Evolutionary conservation across 1,284 basidiomycete species (phyloP).

Genomic region (Coriolopsis trogii): DNA sequence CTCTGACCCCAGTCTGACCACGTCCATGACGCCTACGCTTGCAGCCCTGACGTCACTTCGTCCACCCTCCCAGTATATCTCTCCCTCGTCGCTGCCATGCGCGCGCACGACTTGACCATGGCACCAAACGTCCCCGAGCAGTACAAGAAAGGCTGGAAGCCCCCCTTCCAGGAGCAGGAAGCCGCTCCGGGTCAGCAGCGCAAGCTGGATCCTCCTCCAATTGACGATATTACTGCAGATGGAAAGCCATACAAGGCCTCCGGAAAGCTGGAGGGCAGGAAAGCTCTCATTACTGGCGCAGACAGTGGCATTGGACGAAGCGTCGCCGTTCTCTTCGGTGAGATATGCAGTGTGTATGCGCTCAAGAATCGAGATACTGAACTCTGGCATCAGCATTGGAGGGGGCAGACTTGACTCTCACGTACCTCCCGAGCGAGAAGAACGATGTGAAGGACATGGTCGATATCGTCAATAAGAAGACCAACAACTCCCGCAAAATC

Average conservation of each 20-base stretch:
- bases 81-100: background rate
- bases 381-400: slow-evolving; percentile 47
- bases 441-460: slow-evolving; percentile 46
- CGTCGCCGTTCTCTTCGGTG: slow-evolving; percentile 41
- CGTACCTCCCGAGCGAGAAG: slow-evolving; percentile 51
- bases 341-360: background rate
- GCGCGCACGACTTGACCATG: slow-evolving; percentile 2
- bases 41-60: slow-evolving; percentile 10
- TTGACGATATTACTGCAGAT: slow-evolving; percentile 53
- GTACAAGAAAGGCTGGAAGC: slow-evolving; percentile 36
- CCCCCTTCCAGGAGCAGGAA: slow-evolving; percentile 34
- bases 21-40: slow-evolving; percentile 11
- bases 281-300: slow-evolving; percentile 52
- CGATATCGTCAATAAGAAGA: slow-evolving; percentile 43
- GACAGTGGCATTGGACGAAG: slow-evolving; percentile 52
- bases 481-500: slow-evolving; percentile 43
- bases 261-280: slow-evolving; percentile 48
- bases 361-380: background rate
- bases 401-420: slow-evolving; percentile 57
- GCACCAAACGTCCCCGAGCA: slow-evolving; percentile 25
- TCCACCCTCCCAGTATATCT: slow-evolving; percentile 2
- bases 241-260: slow-evolving; percentile 45
- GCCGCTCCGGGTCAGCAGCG: slow-evolving; percentile 30
- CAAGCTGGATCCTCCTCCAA: slow-evolving; percentile 43
- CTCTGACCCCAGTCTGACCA: slow-evolving; percentile 1